Percentiles rank a stretch among this genome's conserved stretches.
These are phyloP conservation scores for Astrephomene gubernaculifera DNA, from an alignment of 139 green algal species.

Conservation along the genomic window DNA sequence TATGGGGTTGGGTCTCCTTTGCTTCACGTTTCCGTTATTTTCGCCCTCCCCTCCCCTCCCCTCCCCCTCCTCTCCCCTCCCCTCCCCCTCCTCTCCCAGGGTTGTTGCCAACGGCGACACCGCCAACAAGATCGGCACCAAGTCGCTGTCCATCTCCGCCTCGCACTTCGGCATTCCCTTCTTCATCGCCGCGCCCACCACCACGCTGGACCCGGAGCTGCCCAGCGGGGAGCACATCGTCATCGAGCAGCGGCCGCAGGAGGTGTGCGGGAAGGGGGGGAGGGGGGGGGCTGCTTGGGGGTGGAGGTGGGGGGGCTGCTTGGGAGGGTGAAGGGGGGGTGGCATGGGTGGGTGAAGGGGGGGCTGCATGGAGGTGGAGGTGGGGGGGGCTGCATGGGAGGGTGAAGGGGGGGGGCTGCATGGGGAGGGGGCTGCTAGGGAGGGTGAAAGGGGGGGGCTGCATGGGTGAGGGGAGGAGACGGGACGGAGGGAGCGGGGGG, in stretches of 20 bases:
- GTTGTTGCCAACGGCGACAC: constrained; percentile 91
- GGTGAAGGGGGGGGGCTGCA: too few species aligned
- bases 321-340: not conserved
- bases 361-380: too few species aligned
- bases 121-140: constrained; percentile 96
- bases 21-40: not conserved
- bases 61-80: not conserved
- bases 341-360: not conserved
- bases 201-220: constrained; percentile 85
- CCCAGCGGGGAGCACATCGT: constrained; percentile 81
- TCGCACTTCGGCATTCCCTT: constrained; percentile 84
- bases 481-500: too few species aligned
- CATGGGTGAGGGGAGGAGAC: too few species aligned
- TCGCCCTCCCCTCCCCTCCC: not conserved
- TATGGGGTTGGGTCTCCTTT: too few species aligned
- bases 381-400: too few species aligned
- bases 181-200: constrained; percentile 94
- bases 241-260: constrained; percentile 87
- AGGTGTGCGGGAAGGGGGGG: not conserved
- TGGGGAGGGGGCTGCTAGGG: too few species aligned
- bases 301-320: not conserved
- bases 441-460: too few species aligned
- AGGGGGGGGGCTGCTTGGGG: not conserved
- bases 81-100: constrained; percentile 3
- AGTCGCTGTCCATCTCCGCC: constrained; percentile 71